phyloP scores from a whole-genome alignment of 768 basidiomycete genomes.

The Kockovaella imperatae region DNA sequence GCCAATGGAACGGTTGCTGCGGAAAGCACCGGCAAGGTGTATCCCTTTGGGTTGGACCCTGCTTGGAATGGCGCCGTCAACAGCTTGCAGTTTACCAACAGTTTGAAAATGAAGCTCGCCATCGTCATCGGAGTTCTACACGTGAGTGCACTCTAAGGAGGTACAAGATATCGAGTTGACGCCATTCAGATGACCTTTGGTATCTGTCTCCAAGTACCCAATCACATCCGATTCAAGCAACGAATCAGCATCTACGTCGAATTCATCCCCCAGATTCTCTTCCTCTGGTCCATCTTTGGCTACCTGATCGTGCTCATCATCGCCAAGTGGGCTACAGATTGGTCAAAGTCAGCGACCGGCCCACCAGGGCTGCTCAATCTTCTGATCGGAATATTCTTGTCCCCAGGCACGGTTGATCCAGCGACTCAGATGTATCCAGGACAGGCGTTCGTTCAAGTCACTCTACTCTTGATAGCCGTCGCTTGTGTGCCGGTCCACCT shows the following conservation, averaged over 20 bases:
- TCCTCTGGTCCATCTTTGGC: conserved; percentile 95
- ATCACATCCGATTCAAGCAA: conserved; percentile 88
- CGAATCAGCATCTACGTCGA: conserved; percentile 80
- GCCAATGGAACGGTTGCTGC: conserved; percentile 52
- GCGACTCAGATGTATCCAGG: conserved; percentile 71
- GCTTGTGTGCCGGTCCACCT: conserved; percentile 95
- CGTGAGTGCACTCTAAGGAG: conserved; percentile 52
- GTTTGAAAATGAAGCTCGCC: conserved; percentile 99
- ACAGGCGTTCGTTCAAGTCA: conserved; percentile 72
- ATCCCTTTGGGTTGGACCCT: conserved; percentile 90
- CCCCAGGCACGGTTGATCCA: conserved; percentile 69
- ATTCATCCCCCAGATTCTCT: conserved; percentile 94
- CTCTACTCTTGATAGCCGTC: conserved; percentile 67
- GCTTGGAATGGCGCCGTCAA: conserved; percentile 93
- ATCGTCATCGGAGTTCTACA: conserved; percentile 93
- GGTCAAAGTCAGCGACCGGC: conserved; percentile 59
- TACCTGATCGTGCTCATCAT: conserved; percentile 89
- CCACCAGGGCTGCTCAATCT: conserved; percentile 79
- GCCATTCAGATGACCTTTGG: conserved; percentile 88
- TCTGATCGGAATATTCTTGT: conserved; percentile 90
- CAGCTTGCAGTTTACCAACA: conserved; percentile 85
- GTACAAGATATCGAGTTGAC: too few species aligned
- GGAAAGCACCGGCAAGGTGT: conserved; percentile 59
- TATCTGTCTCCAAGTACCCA: conserved; percentile 87
- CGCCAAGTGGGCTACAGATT: conserved; percentile 96